These are phyloP conservation scores for Hippophae tibetana DNA, from an alignment of 306 rosid species.

Conservation along the genomic window DNA sequence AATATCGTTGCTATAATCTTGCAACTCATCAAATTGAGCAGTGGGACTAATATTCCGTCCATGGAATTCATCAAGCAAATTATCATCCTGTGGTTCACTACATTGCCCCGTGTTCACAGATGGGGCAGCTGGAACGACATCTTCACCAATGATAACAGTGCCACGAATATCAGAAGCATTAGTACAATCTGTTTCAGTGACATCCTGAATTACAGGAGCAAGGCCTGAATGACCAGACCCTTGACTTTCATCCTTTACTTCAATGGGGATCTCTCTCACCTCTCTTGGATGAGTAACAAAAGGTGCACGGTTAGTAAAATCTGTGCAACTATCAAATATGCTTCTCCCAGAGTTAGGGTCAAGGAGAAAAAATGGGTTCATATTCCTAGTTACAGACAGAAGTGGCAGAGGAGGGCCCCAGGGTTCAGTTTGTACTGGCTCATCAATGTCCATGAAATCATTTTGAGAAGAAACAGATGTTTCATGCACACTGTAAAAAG, in stretches of 20 bases:
- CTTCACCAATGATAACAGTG: conserved; percentile 36
- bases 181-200: conserved; percentile 44
- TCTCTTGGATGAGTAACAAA: conserved; percentile 69
- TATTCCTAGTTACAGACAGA: conserved; percentile 27
- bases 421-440: conserved; percentile 32
- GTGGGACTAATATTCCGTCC: conserved; percentile 20
- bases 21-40: conserved; percentile 43
- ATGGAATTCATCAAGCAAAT: conserved; percentile 30
- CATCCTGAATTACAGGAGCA: conserved; percentile 56
- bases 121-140: conserved; percentile 35
- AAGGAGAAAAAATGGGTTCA: conserved; percentile 43
- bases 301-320: conserved; percentile 34
- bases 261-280: conserved; percentile 75
- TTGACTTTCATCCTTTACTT: conserved; percentile 54
- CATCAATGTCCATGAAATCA: conserved; percentile 79
- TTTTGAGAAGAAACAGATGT: conserved; percentile 40
- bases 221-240: conserved; percentile 43
- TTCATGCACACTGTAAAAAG: conserved; percentile 32
- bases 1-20: conserved; percentile 54
- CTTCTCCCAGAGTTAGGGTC: conserved; percentile 35
- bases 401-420: conserved; percentile 36
- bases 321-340: conserved; percentile 27
- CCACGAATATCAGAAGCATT: conserved; percentile 42
- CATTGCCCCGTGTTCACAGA: conserved; percentile 19
- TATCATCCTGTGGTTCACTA: conserved; percentile 20